Evolutionary conservation across 495 filamentous ascomycete genomes (phyloP).

Genomic region (Halenospora varia): DNA sequence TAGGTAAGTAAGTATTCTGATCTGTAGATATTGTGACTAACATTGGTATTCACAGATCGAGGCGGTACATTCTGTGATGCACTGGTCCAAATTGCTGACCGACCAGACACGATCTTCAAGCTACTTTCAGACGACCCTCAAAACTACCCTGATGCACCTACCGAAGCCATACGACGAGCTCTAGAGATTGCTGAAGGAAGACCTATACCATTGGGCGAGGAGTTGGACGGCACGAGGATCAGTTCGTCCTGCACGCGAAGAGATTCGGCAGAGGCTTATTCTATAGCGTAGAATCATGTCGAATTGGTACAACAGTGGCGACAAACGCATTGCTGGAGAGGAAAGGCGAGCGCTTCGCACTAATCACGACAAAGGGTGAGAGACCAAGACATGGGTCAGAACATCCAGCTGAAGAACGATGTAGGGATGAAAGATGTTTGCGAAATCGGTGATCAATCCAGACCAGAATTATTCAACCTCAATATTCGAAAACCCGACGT

Average conservation of each 20-base stretch:
- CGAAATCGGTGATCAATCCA: constrained; percentile 25
- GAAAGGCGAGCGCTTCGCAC: constrained; percentile 9
- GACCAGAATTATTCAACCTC: constrained; percentile 28
- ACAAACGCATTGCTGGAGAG: constrained; percentile 28
- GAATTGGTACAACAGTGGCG: constrained; percentile 28
- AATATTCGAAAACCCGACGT: constrained; percentile 14
- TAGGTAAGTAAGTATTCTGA: background rate
- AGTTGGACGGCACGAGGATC: constrained; percentile 40
- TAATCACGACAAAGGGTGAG: constrained; percentile 18
- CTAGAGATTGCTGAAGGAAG: background rate
- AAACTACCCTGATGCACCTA: constrained; percentile 49
- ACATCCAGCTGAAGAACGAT: background rate
- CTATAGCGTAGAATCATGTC: background rate
- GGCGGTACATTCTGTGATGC: constrained; percentile 68
- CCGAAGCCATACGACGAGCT: constrained; percentile 4
- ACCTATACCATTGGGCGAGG: background rate
- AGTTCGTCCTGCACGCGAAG: constrained; percentile 52
- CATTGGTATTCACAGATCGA: constrained; percentile 40
- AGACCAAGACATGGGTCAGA: background rate
- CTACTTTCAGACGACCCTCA: constrained; percentile 44
- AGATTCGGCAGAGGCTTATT: background rate
- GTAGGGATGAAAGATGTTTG: constrained; percentile 27
- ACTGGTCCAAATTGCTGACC: constrained; percentile 50
- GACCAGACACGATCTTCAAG: constrained; percentile 47
- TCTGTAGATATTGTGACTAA: background rate